Percentiles rank a stretch among this genome's conserved stretches.
Conservation (phyloP, 306 rosid species). For the Rubus idaeus region DNA sequence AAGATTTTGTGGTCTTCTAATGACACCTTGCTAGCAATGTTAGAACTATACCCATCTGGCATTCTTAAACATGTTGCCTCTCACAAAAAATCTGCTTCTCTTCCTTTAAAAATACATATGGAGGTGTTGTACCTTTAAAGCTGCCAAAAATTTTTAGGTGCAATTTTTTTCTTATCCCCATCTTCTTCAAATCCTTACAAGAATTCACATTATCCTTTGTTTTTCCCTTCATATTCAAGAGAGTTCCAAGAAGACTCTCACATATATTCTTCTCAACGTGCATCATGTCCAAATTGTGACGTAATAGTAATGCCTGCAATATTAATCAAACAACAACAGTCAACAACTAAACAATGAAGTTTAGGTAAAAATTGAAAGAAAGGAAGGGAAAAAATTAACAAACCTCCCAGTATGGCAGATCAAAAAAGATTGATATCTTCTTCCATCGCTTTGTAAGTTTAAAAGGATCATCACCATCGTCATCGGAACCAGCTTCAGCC, state of each 20-base stretch:
- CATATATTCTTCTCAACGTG: background rate
- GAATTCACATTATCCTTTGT: too few species aligned
- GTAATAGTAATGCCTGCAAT: background rate
- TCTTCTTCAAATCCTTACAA: too few species aligned
- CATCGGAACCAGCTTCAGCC: too few species aligned
- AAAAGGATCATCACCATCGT: too few species aligned
- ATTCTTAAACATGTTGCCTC: background rate
- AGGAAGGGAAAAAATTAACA: too few species aligned
- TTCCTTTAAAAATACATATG: background rate
- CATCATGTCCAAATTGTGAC: background rate
- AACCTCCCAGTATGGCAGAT: too few species aligned
- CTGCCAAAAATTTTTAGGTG: background rate
- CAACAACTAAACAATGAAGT: too few species aligned
- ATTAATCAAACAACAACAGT: too few species aligned
- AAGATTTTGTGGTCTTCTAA: background rate
- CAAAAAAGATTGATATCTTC: too few species aligned
- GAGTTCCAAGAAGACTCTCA: background rate
- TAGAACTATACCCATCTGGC: background rate
- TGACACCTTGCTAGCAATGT: background rate
- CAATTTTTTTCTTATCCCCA: background rate
- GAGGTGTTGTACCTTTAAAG: background rate
- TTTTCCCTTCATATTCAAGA: too few species aligned
- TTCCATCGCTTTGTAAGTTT: too few species aligned
- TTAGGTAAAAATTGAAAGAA: too few species aligned
- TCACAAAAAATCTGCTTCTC: background rate